A percentile compares a stretch with the other conserved stretches of the same genome.
phyloP scores from a whole-genome alignment of 768 basidiomycete genomes.

The Pilatotrama ljubarskyi region DNA sequence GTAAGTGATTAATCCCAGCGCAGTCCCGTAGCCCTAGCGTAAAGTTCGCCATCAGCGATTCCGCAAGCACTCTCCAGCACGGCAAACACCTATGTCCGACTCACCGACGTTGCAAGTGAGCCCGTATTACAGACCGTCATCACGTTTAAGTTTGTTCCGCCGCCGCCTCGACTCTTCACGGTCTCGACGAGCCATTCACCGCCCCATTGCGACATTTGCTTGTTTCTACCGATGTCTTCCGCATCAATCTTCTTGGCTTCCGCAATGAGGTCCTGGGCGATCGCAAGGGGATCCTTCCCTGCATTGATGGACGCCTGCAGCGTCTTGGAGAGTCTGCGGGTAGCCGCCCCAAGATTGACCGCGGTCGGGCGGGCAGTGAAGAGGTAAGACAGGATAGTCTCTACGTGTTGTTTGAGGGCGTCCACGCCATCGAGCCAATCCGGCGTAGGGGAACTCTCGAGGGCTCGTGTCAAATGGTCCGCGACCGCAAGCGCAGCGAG shows the following conservation, averaged over 20 bases:
- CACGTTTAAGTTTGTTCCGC: slow-evolving; percentile 63
- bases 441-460: slow-evolving; percentile 47
- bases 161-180: slow-evolving; percentile 41
- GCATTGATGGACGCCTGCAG: slow-evolving; percentile 43
- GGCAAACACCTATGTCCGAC: slow-evolving; percentile 23
- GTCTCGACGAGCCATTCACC: slow-evolving; percentile 78
- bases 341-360: slow-evolving; percentile 90
- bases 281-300: slow-evolving; percentile 43
- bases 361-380: slow-evolving; percentile 93
- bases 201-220: slow-evolving; percentile 80
- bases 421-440: slow-evolving; percentile 55
- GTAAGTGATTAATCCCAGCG: slow-evolving; percentile 89
- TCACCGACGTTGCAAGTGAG: slow-evolving; percentile 88
- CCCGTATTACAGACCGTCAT: slow-evolving; percentile 98
- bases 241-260: slow-evolving; percentile 76
- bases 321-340: slow-evolving; percentile 60
- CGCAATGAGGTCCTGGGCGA: slow-evolving; percentile 58
- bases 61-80: background rate
- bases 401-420: slow-evolving; percentile 55
- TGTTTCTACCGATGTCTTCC: slow-evolving; percentile 88
- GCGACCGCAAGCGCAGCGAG: slow-evolving; percentile 83
- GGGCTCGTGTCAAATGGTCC: slow-evolving; percentile 55
- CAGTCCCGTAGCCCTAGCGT: slow-evolving; percentile 93
- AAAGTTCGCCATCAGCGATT: slow-evolving; percentile 4
- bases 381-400: slow-evolving; percentile 65